Evolutionary conservation across 805 yeast genomes (phyloP).

Genomic region (Zygotorulaspora sp.): DNA sequence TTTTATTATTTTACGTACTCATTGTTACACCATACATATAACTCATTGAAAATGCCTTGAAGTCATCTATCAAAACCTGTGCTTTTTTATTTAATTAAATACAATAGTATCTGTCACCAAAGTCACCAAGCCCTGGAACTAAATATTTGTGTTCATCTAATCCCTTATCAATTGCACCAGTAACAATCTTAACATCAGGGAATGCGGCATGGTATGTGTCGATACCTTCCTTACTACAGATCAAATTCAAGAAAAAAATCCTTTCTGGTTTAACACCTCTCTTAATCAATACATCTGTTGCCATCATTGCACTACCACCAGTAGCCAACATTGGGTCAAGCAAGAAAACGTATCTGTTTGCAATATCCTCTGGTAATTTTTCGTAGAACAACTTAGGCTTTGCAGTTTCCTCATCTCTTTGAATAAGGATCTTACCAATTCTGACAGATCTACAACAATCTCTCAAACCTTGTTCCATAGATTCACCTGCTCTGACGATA

Average conservation of each 20-base stretch:
- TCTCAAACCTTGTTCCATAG: conserved; percentile 97
- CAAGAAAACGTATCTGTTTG: conserved; percentile 81
- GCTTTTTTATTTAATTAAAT: conserved; percentile 40
- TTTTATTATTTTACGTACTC: no score
- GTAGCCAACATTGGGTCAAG: conserved; percentile 98
- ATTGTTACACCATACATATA: no score
- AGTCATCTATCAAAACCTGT: neutral
- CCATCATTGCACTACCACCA: conserved; percentile 97
- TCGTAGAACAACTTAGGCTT: conserved; percentile 87
- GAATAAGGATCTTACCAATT: conserved; percentile 93
- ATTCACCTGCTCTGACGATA: conserved; percentile 97
- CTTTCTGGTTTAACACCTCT: conserved; percentile 87
- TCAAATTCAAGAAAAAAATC: conserved; percentile 82
- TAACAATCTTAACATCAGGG: conserved; percentile 83
- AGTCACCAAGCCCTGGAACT: conserved; percentile 94
- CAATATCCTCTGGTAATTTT: conserved; percentile 88
- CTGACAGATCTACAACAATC: conserved; percentile 96
- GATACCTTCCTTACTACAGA: conserved; percentile 95
- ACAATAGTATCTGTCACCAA: conserved; percentile 96
- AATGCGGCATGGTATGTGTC: conserved; percentile 67
- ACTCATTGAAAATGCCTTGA: no score
- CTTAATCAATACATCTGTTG: conserved; percentile 80
- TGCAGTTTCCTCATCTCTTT: conserved; percentile 97
- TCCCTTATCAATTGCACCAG: conserved; percentile 88
- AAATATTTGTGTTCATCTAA: conserved; percentile 82